These are phyloP conservation scores for Eucalyptus polybractea DNA, from an alignment of 345 rosid genomes.

Conservation along the genomic window DNA sequence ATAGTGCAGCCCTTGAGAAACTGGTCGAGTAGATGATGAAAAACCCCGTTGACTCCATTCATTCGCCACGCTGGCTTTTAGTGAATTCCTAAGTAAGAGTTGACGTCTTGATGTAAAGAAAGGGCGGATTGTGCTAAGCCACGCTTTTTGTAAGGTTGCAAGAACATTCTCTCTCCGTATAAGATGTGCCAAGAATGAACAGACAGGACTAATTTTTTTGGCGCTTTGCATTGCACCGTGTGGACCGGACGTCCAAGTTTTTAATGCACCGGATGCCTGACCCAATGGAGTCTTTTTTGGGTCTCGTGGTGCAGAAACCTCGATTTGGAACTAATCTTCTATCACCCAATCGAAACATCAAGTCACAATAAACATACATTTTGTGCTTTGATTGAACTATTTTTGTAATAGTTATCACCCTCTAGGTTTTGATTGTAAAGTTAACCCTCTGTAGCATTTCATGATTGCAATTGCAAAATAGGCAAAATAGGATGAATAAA, in stretches of 20 bases:
- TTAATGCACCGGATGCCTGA: not conserved
- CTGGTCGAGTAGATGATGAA: not conserved
- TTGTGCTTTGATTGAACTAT: not conserved
- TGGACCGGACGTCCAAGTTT: not conserved
- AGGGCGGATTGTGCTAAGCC: not conserved
- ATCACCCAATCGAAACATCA: not conserved
- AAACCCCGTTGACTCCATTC: not conserved
- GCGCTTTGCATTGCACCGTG: not conserved
- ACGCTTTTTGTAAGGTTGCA: not conserved
- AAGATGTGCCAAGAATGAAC: not conserved
- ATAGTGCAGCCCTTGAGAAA: not conserved
- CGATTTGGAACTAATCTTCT: not conserved
- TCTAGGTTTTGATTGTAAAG: not conserved
- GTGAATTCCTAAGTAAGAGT: not conserved
- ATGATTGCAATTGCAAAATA: not conserved
- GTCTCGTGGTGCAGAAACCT: not conserved
- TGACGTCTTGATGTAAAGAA: not conserved
- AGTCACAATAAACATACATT: not conserved
- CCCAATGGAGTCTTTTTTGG: not conserved
- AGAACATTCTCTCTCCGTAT: not conserved
- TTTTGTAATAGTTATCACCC: not conserved
- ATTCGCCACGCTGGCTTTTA: not conserved
- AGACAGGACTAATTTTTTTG: not conserved
- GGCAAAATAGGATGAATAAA: not conserved
- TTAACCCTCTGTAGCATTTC: not conserved